Evolutionary conservation across 2,329 filamentous ascomycete genomes (phyloP).

Genomic region (Phialemonium atrogriseum): DNA sequence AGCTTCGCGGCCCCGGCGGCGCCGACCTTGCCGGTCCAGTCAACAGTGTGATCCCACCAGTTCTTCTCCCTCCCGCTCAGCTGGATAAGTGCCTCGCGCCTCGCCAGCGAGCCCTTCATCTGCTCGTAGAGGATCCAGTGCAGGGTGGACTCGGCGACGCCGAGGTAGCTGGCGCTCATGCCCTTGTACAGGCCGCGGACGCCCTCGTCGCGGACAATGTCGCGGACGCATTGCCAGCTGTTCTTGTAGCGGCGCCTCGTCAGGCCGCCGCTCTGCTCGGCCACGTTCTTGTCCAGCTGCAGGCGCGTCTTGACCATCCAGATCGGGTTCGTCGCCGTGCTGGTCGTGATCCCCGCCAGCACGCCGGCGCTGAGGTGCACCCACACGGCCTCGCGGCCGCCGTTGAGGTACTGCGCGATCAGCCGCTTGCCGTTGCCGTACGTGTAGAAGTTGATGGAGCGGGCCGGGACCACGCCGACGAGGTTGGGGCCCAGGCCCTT

Average conservation of each 20-base stretch:
- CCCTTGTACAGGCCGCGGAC: constrained; percentile 79
- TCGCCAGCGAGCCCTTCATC: constrained; percentile 67
- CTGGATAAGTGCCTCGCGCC: constrained; percentile 50
- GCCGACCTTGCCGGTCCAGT: constrained; percentile 70
- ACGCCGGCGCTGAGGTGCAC: constrained; percentile 73
- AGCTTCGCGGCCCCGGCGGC: constrained; percentile 82
- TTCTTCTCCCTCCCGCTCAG: constrained; percentile 54
- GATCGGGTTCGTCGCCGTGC: constrained; percentile 89
- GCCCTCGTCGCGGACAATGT: constrained; percentile 75
- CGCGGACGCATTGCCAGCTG: constrained; percentile 76
- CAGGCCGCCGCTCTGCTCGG: constrained; percentile 46
- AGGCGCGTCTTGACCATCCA: constrained; percentile 93
- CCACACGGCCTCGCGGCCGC: constrained; percentile 60
- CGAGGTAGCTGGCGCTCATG: constrained; percentile 83
- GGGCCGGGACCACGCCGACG: constrained; percentile 79
- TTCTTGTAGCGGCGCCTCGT: constrained; percentile 69
- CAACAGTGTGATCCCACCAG: constrained; percentile 65
- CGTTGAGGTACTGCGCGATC: constrained; percentile 66
- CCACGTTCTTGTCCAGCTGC: constrained; percentile 82
- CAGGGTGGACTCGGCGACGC: constrained; percentile 80
- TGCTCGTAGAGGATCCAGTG: constrained; percentile 95
- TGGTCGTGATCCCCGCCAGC: constrained; percentile 73
- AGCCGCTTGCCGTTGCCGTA: constrained; percentile 88
- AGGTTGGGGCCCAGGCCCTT: constrained; percentile 89
- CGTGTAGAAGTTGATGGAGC: constrained; percentile 88